Percentiles rank a stretch among this genome's conserved stretches.
Evolutionary conservation across 306 rosid genomes (phyloP).

Genomic region (Alnus rubra): DNA sequence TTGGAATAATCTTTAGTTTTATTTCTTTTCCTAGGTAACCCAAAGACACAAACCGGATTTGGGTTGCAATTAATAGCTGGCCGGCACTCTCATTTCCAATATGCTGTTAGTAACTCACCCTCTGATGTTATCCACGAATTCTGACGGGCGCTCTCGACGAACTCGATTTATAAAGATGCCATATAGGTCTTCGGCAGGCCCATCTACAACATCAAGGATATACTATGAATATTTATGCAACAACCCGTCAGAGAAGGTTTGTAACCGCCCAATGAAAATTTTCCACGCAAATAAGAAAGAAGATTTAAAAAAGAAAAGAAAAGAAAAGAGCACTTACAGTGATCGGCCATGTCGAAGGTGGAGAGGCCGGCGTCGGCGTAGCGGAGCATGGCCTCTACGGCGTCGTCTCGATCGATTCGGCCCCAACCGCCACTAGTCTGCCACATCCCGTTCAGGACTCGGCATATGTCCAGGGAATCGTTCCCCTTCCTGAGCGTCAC

Average conservation of each 20-base stretch:
- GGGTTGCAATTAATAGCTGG: neutral
- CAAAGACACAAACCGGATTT: neutral
- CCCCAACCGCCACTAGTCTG: constrained; percentile 94
- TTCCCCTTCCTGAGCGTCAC: constrained; percentile 53
- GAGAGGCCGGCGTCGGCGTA: constrained; percentile 82
- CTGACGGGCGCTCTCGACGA: constrained; percentile 92
- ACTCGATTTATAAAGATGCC: constrained; percentile 90
- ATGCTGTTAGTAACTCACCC: constrained; percentile 63
- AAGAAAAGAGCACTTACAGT: constrained; percentile 39
- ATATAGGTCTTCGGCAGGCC: constrained; percentile 91
- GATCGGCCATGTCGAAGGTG: constrained; percentile 98
- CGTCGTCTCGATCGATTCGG: constrained; percentile 71
- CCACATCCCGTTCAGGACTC: constrained; percentile 89
- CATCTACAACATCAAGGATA: constrained; percentile 53
- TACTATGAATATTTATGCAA: neutral
- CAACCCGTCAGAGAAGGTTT: neutral
- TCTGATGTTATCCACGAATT: constrained; percentile 67
- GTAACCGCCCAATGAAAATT: neutral
- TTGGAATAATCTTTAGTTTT: neutral
- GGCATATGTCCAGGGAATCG: constrained; percentile 70
- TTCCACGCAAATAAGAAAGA: constrained; percentile 16
- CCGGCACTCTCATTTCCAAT: neutral
- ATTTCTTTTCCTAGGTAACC: neutral
- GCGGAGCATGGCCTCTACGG: constrained; percentile 87
- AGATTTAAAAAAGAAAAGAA: too few species aligned